Conservation (phyloP, 768 basidiomycete species). For the Pholiota conissans region DNA sequence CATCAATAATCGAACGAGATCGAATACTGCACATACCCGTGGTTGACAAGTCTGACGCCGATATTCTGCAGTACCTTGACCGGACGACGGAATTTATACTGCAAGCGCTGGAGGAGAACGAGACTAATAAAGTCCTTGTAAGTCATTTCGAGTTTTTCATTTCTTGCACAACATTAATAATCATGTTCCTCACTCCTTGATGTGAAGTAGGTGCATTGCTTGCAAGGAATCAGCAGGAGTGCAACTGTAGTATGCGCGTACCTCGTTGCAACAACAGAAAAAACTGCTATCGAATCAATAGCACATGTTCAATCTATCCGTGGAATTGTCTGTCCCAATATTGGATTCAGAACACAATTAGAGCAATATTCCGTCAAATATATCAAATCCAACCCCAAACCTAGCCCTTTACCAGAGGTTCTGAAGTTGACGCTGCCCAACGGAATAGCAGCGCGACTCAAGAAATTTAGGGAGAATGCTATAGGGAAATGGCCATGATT, state of each 20-base stretch:
- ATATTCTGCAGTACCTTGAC: conserved; percentile 36
- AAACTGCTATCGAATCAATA: conserved; percentile 56
- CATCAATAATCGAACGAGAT: conserved; percentile 40
- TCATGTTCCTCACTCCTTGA: not conserved
- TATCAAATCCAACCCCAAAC: conserved; percentile 19
- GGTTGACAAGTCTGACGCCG: conserved; percentile 26
- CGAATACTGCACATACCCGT: conserved; percentile 49
- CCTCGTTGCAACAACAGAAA: conserved; percentile 51
- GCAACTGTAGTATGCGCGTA: conserved; percentile 79
- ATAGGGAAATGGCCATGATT: not conserved
- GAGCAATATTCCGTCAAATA: conserved; percentile 33
- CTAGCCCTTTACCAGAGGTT: conserved; percentile 8
- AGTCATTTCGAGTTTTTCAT: conserved; percentile 7
- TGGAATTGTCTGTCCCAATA: conserved; percentile 63
- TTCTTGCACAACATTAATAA: not conserved
- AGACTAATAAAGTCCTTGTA: conserved; percentile 40
- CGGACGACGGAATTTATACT: conserved; percentile 36
- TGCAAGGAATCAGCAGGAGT: conserved; percentile 74
- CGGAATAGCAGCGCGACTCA: conserved; percentile 31
- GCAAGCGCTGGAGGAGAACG: conserved; percentile 30
- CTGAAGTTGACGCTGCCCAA: conserved; percentile 14
- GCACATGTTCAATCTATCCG: conserved; percentile 56
- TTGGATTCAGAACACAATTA: conserved; percentile 65
- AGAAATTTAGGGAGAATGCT: conserved; percentile 21
- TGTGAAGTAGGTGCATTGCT: conserved; percentile 65